Evolutionary conservation across 1,284 basidiomycete genomes (phyloP), one percentile per base, ranked within the genome.

Genomic region (Gastroboletus turbinatus): DNA sequence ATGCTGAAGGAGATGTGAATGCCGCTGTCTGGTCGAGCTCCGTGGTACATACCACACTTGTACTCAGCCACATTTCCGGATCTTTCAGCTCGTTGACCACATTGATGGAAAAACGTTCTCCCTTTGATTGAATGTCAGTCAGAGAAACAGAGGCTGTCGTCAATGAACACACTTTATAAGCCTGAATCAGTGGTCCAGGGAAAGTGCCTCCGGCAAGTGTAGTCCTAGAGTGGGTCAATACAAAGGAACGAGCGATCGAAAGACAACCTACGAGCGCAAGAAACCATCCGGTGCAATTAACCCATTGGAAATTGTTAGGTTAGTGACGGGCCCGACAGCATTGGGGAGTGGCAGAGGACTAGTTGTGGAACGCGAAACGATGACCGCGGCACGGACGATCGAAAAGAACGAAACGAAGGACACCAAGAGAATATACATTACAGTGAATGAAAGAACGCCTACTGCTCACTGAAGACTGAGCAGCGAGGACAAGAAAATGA

Each of bases 201-300:
- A 77, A 74, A 23, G 60, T 69, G 23, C 67, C 70, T 33, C 69
- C 69, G 11, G 68, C 70, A 43, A 69, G 55, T 13, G 60, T 55
- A 11, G 65, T 33, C 19, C 67, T 68, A 19, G 25, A 16, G 4
- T 13, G 16, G 9, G 14, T 63, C 30, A 62, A 49, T 42, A 23
- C 5, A 33, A 46, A n/a, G 32, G 23, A 23, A 13, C 0, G 8
- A 5, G 1, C n/a, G 19, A 46, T 21, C 7, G 11, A 46, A 44
- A 33, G 38, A 29, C 19, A 38, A 64, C 67, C 19, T 55, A 78
- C 73, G 65, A 67, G 40, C 76, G 74, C 50, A 53, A 46, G 55
- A 71, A 76, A 27, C 78, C 78, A 67, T 79, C 77, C 4, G 77
- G 78, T 9, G 71, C 54, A 45, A 79, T 67, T 32, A 63, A 56